Evolutionary conservation across 805 yeast species (phyloP).

Genomic region (Candida namnaoensis): DNA sequence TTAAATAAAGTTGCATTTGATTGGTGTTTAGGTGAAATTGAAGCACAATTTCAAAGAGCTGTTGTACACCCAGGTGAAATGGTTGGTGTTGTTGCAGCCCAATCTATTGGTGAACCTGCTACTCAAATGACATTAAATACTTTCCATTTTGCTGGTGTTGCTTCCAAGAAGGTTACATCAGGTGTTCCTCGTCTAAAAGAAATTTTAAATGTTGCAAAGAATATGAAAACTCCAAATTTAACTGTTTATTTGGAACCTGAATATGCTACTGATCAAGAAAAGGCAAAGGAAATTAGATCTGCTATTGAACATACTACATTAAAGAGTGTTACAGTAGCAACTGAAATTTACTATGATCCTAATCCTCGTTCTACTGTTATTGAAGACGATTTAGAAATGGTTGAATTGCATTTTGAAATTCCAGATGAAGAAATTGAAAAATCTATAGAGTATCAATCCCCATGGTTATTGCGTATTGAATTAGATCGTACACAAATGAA

Average conservation of each 20-base stretch:
- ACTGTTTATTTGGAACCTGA: slow-evolving; percentile 85
- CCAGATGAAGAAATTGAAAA: slow-evolving; percentile 97
- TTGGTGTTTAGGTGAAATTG: slow-evolving; percentile 94
- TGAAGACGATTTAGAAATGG: slow-evolving; percentile 94
- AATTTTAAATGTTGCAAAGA: slow-evolving; percentile 96
- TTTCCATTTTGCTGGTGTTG: slow-evolving; percentile 97
- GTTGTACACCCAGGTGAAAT: slow-evolving; percentile 95
- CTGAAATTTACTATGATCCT: slow-evolving; percentile 96
- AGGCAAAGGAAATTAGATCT: slow-evolving; percentile 91
- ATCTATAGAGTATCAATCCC: slow-evolving; percentile 89
- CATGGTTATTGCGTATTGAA: slow-evolving; percentile 95
- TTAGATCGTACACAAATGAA: slow-evolving; percentile 98
- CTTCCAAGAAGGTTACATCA: slow-evolving; percentile 89
- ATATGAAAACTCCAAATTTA: slow-evolving; percentile 98
- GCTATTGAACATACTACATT: slow-evolving; percentile 95
- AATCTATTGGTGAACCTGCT: slow-evolving; percentile 97
- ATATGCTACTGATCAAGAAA: slow-evolving; percentile 81
- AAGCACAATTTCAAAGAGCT: slow-evolving; percentile 85
- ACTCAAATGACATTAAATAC: slow-evolving; percentile 97
- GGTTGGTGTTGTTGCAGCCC: slow-evolving; percentile 98
- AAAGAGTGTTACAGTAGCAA: slow-evolving; percentile 91
- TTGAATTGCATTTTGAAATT: slow-evolving; percentile 93
- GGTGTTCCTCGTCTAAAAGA: slow-evolving; percentile 98
- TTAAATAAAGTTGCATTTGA: slow-evolving; percentile 81
- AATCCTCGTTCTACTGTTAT: slow-evolving; percentile 97